phyloP scores from a whole-genome alignment of 176 grass and related monocot species.

The Oryza rufipogon region DNA sequence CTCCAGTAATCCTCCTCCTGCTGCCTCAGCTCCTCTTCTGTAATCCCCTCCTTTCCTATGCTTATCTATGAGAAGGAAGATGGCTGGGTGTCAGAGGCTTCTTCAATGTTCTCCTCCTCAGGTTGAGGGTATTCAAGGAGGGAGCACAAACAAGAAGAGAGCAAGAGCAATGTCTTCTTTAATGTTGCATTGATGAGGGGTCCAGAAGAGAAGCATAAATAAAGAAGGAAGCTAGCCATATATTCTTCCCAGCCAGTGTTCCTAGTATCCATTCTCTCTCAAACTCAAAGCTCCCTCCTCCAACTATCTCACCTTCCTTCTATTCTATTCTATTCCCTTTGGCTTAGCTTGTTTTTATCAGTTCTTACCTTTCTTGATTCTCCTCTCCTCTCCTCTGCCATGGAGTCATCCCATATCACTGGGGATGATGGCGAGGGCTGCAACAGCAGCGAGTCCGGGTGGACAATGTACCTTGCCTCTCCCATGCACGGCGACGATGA shows the following conservation, averaged over 20 bases:
- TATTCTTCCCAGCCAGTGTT: conserved; percentile 16
- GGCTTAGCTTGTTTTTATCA: conserved; percentile 8
- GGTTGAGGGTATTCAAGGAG: conserved; percentile 30
- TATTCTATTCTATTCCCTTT: conserved; percentile 26
- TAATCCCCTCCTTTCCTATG: conserved; percentile 31
- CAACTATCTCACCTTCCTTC: background rate
- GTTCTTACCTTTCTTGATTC: background rate
- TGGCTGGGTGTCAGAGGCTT: conserved; percentile 50
- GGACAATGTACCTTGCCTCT: conserved; percentile 91
- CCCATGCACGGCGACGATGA: conserved; percentile 60
- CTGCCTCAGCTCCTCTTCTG: background rate
- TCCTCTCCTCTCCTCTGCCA: conserved; percentile 18
- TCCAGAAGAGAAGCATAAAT: conserved; percentile 46
- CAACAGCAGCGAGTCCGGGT: conserved; percentile 84
- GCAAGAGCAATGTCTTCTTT: conserved; percentile 50
- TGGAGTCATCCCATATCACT: conserved; percentile 67
- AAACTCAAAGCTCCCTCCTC: background rate
- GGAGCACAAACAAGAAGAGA: conserved; percentile 26
- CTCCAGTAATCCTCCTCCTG: conserved; percentile 24
- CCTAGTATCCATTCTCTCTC: conserved; percentile 29
- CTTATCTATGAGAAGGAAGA: conserved; percentile 22
- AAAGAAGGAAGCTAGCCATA: conserved; percentile 25
- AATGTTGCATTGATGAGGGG: conserved; percentile 51
- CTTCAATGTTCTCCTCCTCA: conserved; percentile 51
- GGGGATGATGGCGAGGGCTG: conserved; percentile 74